Base-by-base conservation (phyloP, 1,139 yeast genomes). In the Saccharomyces hybrid region DNA sequence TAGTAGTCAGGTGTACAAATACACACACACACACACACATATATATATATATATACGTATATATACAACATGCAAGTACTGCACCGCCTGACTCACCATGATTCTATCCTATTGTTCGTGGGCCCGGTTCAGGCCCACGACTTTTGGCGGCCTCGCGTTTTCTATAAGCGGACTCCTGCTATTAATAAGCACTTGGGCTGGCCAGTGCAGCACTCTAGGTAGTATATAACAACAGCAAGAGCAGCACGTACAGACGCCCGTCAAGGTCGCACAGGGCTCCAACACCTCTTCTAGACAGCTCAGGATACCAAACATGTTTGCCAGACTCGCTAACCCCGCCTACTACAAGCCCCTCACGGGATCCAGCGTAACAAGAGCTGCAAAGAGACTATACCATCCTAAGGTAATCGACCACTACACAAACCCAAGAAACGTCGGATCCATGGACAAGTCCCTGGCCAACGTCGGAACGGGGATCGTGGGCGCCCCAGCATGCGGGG, bases 401-500 rank as follows among this genome's bases (percentile, higher is more conserved):
- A 86, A 85, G 68, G 84, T 80, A 49, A 85, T 93, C 64, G 99
- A 93, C 71, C 99, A 93, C 72, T 93, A 93, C 74, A 84, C 88
- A 68, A 91, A 91, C 75, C 99, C 99, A 58, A 82, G 99, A 72
- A 93, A 93, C 70, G 99, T 93, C 48, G 99, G 99, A 19, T 81
- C 96, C 9, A 75, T 93, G 73, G 89, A 90, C 73, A 90, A 91
- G 74, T 79, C 78, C 59, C 81, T 83, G 58, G 67, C 73, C 24
- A 81, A 84, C 62, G 98, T 93, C 14, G 99, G 99, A 49, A 93
- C 99, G 2, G 99, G 99, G 1, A 80, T 93, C 49, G 99, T 93
- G 16, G 93, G 99, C 54, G 99, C 99, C 0, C 99, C 99, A 55
- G 99, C 99, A 0, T 93, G 99, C 76, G 99, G 99, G 57, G 99